These are phyloP conservation scores for Hericium rajendrae DNA, from an alignment of 768 basidiomycete species.

Conservation along the genomic window DNA sequence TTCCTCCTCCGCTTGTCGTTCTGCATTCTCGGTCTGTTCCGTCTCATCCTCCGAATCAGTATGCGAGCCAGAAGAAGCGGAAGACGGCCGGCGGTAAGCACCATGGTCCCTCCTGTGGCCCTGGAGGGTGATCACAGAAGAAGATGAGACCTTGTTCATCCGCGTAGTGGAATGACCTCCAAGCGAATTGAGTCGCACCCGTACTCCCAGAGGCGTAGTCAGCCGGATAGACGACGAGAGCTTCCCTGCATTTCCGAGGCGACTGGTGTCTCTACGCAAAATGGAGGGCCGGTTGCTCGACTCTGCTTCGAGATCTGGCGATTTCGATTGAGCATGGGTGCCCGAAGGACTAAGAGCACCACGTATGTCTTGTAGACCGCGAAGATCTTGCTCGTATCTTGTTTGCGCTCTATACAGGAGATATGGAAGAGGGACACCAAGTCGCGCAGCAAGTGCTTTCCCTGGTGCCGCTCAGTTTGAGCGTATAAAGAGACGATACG, in stretches of 20 bases:
- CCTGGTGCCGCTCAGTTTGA: conserved; percentile 31
- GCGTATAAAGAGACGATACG: background rate
- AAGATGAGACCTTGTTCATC: conserved; percentile 44
- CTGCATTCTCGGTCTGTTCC: conserved; percentile 58
- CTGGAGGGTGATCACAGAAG: conserved; percentile 62
- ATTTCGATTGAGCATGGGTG: conserved; percentile 24
- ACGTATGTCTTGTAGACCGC: conserved; percentile 63
- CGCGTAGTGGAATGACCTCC: conserved; percentile 39
- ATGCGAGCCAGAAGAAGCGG: conserved; percentile 17
- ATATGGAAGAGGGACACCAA: conserved; percentile 77
- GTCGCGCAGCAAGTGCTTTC: conserved; percentile 74
- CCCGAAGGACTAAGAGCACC: conserved; percentile 46
- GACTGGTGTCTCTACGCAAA: conserved; percentile 11
- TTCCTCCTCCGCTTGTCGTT: conserved; percentile 56
- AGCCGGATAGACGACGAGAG: conserved; percentile 36
- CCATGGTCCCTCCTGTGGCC: conserved; percentile 10
- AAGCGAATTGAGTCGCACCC: conserved; percentile 63
- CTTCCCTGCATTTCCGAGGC: conserved; percentile 15
- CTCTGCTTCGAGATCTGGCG: conserved; percentile 1
- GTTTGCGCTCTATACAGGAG: conserved; percentile 77
- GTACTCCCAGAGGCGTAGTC: conserved; percentile 50
- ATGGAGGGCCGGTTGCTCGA: conserved; percentile 8
- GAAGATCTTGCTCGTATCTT: conserved; percentile 78
- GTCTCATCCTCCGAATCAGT: conserved; percentile 39
- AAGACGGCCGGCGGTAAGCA: conserved; percentile 7